Evolutionary conservation across 2,329 filamentous ascomycete genomes (phyloP), one percentile per base, ranked within the genome.

Genomic region (Apiospora arundinis): DNA sequence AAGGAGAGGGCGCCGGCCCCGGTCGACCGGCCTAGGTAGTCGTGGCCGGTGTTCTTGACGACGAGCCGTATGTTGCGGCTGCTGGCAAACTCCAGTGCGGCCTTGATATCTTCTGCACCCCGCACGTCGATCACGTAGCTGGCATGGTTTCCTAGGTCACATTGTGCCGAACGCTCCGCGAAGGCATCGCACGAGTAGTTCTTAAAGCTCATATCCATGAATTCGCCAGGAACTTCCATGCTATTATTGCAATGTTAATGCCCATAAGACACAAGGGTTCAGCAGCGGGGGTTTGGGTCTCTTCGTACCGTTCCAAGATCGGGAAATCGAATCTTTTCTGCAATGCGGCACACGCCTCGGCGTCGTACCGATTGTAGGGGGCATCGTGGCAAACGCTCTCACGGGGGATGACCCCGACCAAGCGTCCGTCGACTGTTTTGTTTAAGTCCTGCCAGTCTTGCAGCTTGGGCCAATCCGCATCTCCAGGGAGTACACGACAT

Each of bases 21-120:
- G 6, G 74, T 75, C 8, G 77, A 80, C 42, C 78, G 73, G 3
- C 81, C 78, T 7, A 80, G 72, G 63, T 77, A 83, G 70, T 84
- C 74, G 25, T 77, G 76, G 0, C 76, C 74, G 0, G 76, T 76
- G 28, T 76, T 75, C 37, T 75, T 75, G 52, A 77, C 70, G 14
- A 70, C 28, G 1, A 77, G 52, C 4, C 74, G 65, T 40, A 76
- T 70, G 40, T 75, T 74, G 25, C 73, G 72, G 18, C 72, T 44
- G 21, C 63, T 28, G 0, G 72, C 74, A 23, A 77, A 77, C 2
- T 70, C 70, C 21, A 76, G 3, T 1, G 67, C 74, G 0, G 72
- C 68, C 11, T 56, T 16, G 5, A 74, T 67, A 16, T 71, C 67
- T 4, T 67, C 69, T 3, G 69, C 49, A 5, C 25, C 23, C 23